A percentile compares a stretch with the other conserved stretches of the same genome.
phyloP scores from a whole-genome alignment of 2,329 filamentous ascomycete species.

The Escovopsis sp. region DNA sequence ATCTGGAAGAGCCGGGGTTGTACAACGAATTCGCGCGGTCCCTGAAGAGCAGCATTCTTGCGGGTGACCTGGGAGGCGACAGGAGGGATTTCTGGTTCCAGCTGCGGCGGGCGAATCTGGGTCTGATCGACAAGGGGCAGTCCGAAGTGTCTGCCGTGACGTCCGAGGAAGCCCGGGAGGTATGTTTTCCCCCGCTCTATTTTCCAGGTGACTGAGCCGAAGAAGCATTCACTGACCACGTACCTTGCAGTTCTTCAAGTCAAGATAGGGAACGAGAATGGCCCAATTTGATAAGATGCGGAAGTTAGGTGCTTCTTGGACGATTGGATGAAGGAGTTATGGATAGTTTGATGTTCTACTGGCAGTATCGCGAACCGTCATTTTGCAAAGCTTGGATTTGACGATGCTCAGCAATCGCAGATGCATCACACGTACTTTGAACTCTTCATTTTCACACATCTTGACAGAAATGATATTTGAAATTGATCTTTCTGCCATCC shows the following conservation, averaged over 20 bases:
- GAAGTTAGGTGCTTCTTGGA: too few relatives aligned
- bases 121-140: conserved; percentile 53
- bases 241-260: conserved; percentile 21
- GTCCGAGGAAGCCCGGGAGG: conserved; percentile 55
- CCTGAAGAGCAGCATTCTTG: conserved; percentile 58
- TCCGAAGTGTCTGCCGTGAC: conserved; percentile 51
- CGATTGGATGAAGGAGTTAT: too few relatives aligned
- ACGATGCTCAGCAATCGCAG: too few relatives aligned
- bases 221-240: conserved; percentile 12
- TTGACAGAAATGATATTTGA: too few relatives aligned
- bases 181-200: conserved; percentile 14
- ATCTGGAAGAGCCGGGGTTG: conserved; percentile 56
- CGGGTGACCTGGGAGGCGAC: conserved; percentile 59
- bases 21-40: conserved; percentile 62
- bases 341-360: too few relatives aligned
- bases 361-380: too few relatives aligned
- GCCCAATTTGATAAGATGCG: too few relatives aligned
- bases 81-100: conserved; percentile 71
- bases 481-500: too few relatives aligned
- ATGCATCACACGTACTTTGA: too few relatives aligned
- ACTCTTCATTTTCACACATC: too few relatives aligned
- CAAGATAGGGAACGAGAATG: conserved; percentile 11
- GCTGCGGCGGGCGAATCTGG: conserved; percentile 51
- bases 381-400: too few relatives aligned
- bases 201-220: not conserved